phyloP scores from a whole-genome alignment of 1,284 basidiomycete species.

The Pseudomicrostroma phylloplanum region DNA sequence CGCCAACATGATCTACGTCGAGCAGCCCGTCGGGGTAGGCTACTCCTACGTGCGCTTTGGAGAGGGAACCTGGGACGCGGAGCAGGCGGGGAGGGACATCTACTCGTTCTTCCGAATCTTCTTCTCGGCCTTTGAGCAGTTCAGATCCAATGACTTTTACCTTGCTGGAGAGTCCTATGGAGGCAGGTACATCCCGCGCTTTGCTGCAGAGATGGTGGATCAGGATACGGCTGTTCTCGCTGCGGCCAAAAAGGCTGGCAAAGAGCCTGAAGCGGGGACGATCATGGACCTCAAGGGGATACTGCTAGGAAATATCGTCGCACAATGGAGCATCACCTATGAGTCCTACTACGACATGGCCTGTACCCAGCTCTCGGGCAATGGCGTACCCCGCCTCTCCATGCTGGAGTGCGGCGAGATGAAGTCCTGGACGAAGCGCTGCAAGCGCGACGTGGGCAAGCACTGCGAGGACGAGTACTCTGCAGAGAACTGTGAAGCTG shows the following conservation, averaged over 20 bases:
- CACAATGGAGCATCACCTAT: slow-evolving; percentile 47
- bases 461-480: slow-evolving; percentile 1
- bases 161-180: slow-evolving; percentile 47
- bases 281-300: slow-evolving; percentile 68
- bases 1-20: slow-evolving; percentile 66
- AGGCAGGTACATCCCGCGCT: slow-evolving; percentile 76
- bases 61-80: slow-evolving; percentile 49
- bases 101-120: slow-evolving; percentile 51
- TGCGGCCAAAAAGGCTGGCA: slow-evolving; percentile 54
- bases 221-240: slow-evolving; percentile 60
- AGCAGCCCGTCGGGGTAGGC: slow-evolving; percentile 66
- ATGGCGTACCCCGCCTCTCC: slow-evolving; percentile 23
- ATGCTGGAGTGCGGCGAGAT: slow-evolving; percentile 32
- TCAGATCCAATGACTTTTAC: slow-evolving; percentile 40
- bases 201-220: slow-evolving; percentile 71
- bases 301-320: slow-evolving; percentile 66
- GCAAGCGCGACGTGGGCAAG: slow-evolving; percentile 10
- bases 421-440: slow-evolving; percentile 13
- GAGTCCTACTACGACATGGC: slow-evolving; percentile 37
- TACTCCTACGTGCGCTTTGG: slow-evolving; percentile 68
- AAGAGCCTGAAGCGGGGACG: slow-evolving; percentile 55
- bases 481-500: background rate
- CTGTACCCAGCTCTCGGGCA: slow-evolving; percentile 25
- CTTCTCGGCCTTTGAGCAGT: slow-evolving; percentile 47
- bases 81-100: slow-evolving; percentile 48